Percentiles rank a stretch among this genome's conserved stretches.
phyloP scores from a whole-genome alignment of 2,329 filamentous ascomycete species.

The Stemphylium lycopersici region DNA sequence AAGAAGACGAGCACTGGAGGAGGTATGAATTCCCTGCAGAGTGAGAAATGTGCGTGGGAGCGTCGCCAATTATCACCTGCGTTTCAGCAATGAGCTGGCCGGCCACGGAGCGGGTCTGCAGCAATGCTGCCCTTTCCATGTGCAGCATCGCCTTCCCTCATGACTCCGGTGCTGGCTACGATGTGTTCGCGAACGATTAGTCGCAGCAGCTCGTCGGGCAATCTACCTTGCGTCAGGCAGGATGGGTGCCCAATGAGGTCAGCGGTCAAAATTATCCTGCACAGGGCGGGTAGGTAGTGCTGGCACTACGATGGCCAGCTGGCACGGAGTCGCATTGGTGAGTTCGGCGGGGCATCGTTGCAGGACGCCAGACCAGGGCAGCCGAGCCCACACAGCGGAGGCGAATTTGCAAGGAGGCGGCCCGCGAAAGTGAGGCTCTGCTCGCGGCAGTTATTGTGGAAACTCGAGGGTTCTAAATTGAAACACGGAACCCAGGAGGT shows the following conservation, averaged over 20 bases:
- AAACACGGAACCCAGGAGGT: slow-evolving; percentile 20
- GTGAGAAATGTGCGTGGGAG: slow-evolving; percentile 37
- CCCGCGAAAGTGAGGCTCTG: slow-evolving; percentile 35
- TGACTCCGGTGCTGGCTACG: slow-evolving; percentile 36
- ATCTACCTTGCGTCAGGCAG: slow-evolving; percentile 46
- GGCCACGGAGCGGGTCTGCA: slow-evolving; percentile 47
- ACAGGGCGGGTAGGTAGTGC: slow-evolving; percentile 41
- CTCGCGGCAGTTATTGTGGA: slow-evolving; percentile 10
- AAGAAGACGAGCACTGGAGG: slow-evolving; percentile 35
- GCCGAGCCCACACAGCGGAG: slow-evolving; percentile 32
- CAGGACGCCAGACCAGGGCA: slow-evolving; percentile 28
- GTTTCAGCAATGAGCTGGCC: slow-evolving; percentile 46
- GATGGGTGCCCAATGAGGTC: slow-evolving; percentile 38
- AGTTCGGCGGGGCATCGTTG: slow-evolving; percentile 38
- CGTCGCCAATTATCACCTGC: slow-evolving; percentile 46
- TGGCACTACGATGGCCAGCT: slow-evolving; percentile 43
- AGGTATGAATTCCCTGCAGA: slow-evolving; percentile 44
- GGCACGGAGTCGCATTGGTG: slow-evolving; percentile 39
- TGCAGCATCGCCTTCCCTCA: slow-evolving; percentile 41
- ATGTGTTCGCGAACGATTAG: slow-evolving; percentile 48
- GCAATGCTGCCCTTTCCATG: slow-evolving; percentile 36
- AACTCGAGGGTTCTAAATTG: slow-evolving; percentile 10
- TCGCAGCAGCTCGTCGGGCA: slow-evolving; percentile 43
- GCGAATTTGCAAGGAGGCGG: slow-evolving; percentile 21
- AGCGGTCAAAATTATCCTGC: slow-evolving; percentile 41